A percentile compares a stretch with the other conserved stretches of the same genome.
phyloP scores from a whole-genome alignment of 441 rosid species.

The Viola pubescens region DNA sequence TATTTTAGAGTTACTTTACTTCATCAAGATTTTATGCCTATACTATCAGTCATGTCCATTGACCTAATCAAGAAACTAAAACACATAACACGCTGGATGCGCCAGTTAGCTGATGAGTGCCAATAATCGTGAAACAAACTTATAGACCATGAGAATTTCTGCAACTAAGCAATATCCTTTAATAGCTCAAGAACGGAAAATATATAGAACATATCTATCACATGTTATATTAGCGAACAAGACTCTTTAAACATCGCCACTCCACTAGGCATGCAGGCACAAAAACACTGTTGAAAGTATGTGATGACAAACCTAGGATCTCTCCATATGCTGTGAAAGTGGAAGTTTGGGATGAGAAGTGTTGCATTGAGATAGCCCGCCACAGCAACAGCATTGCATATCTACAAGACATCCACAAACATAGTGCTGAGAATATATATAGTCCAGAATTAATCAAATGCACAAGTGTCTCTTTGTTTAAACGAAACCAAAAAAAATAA shows the following conservation, averaged over 20 bases:
- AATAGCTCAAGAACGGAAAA: no score
- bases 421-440: conserved; percentile 19
- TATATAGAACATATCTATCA: no score
- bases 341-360: conserved; percentile 86
- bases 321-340: conserved; percentile 94
- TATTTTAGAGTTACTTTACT: no score
- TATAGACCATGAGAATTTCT: no score
- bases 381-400: conserved; percentile 98
- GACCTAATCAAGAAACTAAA: no score
- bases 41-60: no score
- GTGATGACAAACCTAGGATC: conserved; percentile 74
- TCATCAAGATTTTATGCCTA: no score
- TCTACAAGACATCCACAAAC: conserved; percentile 45
- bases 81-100: no score
- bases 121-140: no score
- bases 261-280: conserved; percentile 4
- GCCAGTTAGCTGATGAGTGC: no score
- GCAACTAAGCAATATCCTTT: no score
- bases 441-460: conserved; percentile 21
- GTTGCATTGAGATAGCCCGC: conserved; percentile 99
- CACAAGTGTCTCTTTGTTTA: conserved; percentile 6
- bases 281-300: not conserved
- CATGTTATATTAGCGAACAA: no score
- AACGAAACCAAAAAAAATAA: conserved; percentile 11
- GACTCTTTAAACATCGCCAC: not conserved